phyloP scores from a whole-genome alignment of 192 early-diverging fungal species.

The Pecoramyces ruminantium region DNA sequence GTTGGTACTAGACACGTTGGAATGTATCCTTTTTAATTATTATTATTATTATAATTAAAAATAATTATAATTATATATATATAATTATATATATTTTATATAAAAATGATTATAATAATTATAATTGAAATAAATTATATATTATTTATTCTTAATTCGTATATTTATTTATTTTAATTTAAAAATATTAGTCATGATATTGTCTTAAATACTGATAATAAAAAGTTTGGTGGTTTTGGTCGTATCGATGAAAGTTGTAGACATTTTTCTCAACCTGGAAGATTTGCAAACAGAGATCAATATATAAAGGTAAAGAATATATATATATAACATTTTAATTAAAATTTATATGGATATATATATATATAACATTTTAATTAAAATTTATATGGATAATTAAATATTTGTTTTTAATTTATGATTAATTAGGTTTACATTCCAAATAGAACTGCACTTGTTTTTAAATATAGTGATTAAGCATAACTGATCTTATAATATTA shows the following conservation, averaged over 20 bases:
- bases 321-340: no score
- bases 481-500: no score
- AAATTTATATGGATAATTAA: no score
- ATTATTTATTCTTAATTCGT: no score
- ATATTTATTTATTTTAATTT: no score
- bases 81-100: no score
- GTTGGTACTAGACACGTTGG: conserved; percentile 45
- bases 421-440: conserved; percentile 46
- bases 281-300: conserved; percentile 56
- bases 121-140: no score
- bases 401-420: no score
- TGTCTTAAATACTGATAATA: conserved; percentile 64
- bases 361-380: no score
- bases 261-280: conserved; percentile 47
- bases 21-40: conserved; percentile 12
- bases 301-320: conserved; percentile 36
- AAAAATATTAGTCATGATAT: conserved; percentile 25
- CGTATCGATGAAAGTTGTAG: conserved; percentile 41
- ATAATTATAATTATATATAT: no score
- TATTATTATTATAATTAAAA: no score
- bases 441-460: conserved; percentile 46
- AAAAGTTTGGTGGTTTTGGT: conserved; percentile 60
- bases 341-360: background rate
- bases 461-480: conserved; percentile 16
- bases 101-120: no score